phyloP scores from a whole-genome alignment of 495 filamentous ascomycete species.

The Elasticomyces elasticus region DNA sequence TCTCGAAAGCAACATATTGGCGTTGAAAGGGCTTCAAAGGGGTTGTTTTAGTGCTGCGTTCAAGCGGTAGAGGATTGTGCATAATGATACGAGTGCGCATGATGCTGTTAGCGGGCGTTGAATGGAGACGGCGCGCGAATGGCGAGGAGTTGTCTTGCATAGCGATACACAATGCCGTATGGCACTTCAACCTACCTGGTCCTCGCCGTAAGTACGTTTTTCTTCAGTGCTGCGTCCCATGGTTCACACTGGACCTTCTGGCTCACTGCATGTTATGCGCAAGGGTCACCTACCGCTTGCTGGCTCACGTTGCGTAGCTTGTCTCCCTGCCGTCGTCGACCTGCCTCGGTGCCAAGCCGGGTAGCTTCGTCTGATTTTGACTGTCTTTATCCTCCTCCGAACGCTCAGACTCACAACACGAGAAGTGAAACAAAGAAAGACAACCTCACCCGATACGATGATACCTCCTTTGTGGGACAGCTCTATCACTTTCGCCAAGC shows the following conservation, averaged over 20 bases:
- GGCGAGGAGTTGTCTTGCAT: neutral
- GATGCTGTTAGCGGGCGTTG: conserved; percentile 16
- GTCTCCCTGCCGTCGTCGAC: too few relatives aligned
- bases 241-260: too few relatives aligned
- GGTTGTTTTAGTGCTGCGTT: conserved; percentile 1
- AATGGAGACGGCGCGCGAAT: neutral
- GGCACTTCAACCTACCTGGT: neutral
- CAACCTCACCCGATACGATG: neutral
- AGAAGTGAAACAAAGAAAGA: neutral
- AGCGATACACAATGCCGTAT: neutral
- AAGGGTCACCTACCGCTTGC: too few relatives aligned
- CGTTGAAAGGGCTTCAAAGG: neutral
- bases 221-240: too few relatives aligned
- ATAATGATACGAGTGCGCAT: conserved; percentile 29
- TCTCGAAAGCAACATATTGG: neutral
- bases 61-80: conserved; percentile 20
- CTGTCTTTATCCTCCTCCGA: neutral
- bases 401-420: neutral
- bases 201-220: neutral
- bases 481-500: neutral
- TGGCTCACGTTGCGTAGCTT: too few relatives aligned
- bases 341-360: too few relatives aligned
- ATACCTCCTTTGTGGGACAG: neutral
- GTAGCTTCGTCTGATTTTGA: too few relatives aligned
- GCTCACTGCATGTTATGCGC: too few relatives aligned